Base-by-base conservation (phyloP, 345 rosid species). In the Eutrema yunnanense region DNA sequence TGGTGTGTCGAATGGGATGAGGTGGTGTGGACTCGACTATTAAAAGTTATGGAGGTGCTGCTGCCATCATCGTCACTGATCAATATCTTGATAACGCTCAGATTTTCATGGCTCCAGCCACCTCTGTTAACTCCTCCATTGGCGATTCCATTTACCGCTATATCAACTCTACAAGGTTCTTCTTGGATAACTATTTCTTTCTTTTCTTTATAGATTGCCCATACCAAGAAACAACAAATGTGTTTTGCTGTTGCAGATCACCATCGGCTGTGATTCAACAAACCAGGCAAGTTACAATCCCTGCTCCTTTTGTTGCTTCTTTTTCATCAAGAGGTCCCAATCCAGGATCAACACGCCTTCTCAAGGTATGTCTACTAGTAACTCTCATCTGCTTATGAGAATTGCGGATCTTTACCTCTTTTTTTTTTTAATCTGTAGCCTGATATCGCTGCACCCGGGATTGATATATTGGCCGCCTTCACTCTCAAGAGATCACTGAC, bases 241-340 rank as follows among this genome's bases (percentile, higher is more conserved):
- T 43, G 30, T 27, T 46, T 47, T 62, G 16, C 16, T 16, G 53
- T 6, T 60, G n/a, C 73, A 90, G 98, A 78, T 85, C 89, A 41
- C 84, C 98, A 8, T 71, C 89, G 11, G 98, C 92, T 29, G 84
- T 84, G 65, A 82, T 93, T 76, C 30, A 84, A 80, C 80, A 63
- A 69, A 79, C 92, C 7, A 60, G 84, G 42, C 85, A 89, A 86
- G 77, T 83, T 4, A 74, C 58, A 41, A 40, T 82, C 59, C 83
- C 82, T 3, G 98, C 98, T 67, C 97, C 98, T 0, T 85, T 87
- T 65, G 38, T 81, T 65, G 97, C 92, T 67, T 90, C 97, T 0
- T 93, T 93, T 80, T 93, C 98, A 68, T 90, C 97, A 41, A 79
- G 98, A 49, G 98, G 96, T 58, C 98, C 98, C 33, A 93, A 85